Base-by-base conservation (phyloP, 495 filamentous ascomycete genomes). In the Collariella sp. region DNA sequence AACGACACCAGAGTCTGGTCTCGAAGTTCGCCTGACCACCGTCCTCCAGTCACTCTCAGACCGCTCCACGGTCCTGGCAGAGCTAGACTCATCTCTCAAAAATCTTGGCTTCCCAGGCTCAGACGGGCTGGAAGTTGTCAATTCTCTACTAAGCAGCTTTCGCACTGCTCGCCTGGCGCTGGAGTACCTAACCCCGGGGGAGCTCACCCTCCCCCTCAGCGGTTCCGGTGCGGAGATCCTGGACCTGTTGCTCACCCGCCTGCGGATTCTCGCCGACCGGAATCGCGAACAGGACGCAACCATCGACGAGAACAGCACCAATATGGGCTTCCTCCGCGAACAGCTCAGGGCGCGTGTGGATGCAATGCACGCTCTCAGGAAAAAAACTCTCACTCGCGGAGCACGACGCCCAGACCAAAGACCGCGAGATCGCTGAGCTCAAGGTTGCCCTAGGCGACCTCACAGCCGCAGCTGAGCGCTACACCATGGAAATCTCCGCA, bases 131-230 rank as follows among this genome's bases (percentile, higher is more conserved):
- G 78, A 79, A n/a, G 72, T 78, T 22, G 58, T 88, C 7, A 43
- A 67, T 0, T 70, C 77, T 1, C 76, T 88, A 19, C 70, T 70
- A 16, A 34, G 61, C 15, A 67, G 73, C 20, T 82, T 88, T 65
- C 79, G 84, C n/a, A 58, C 76, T n/a, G 83, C 85, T 3, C 79
- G 84, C 4, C 70, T 88, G 1, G 77, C 83, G 23, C 73, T 88
- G 6, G 86, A 88, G 56, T 79, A 81, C 58, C 68, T 83, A 2
- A 73, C 82, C 0, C 86, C 85, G 0, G 85, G 84, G 4, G 85
- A 88, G 60, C 53, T 70, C 13, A 50, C 66, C 67, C 73, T 62
- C 16, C 80, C 56, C 33, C 73, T 70, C 47, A 71, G 52, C 33
- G 75, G 50, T 43, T 75, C 70, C 52, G 56, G 80, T 64, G 55